These are phyloP conservation scores for Fusarium chlamydosporum DNA, from an alignment of 2,329 filamentous ascomycete species.

Conservation along the genomic window DNA sequence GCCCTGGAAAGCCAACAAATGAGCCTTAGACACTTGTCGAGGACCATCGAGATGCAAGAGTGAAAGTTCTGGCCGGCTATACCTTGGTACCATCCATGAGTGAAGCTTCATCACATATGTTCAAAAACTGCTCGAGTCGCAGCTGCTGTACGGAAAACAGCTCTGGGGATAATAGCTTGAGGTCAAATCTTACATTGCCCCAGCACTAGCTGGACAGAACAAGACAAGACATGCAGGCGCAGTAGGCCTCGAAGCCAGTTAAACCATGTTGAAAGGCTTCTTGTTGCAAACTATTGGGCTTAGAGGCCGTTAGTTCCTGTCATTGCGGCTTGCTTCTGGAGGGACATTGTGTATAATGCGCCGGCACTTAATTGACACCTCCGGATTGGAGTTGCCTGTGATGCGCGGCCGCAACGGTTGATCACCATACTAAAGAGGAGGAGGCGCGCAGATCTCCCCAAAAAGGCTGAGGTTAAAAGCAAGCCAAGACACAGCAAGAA, in stretches of 20 bases:
- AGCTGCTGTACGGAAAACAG: conserved; percentile 17
- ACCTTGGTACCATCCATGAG: conserved; percentile 37
- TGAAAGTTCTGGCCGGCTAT: conserved; percentile 13
- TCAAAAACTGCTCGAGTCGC: neutral
- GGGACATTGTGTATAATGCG: conserved; percentile 12
- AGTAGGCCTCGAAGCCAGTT: conserved; percentile 8
- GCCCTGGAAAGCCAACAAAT: conserved; percentile 6
- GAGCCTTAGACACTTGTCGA: conserved; percentile 12
- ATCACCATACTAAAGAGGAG: conserved; percentile 12
- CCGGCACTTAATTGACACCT: conserved; percentile 7
- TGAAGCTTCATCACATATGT: conserved; percentile 15
- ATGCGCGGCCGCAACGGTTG: conserved; percentile 21
- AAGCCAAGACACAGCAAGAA: conserved; percentile 10
- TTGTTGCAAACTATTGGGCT: conserved; percentile 7
- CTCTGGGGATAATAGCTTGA: conserved; percentile 5
- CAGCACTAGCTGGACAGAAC: conserved; percentile 16
- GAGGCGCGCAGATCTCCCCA: conserved; percentile 16
- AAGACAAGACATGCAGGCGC: conserved; percentile 6
- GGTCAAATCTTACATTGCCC: conserved; percentile 8
- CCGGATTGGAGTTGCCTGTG: conserved; percentile 7
- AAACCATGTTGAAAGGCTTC: conserved; percentile 15
- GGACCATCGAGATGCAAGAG: conserved; percentile 28
- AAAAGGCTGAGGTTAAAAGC: conserved; percentile 23
- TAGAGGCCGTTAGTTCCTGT: conserved; percentile 18
- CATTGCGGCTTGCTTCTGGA: conserved; percentile 12